Evolutionary conservation across 495 filamentous ascomycete genomes (phyloP), one percentile per base, ranked within the genome.

Genomic region (Tetracladium marchalianum): DNA sequence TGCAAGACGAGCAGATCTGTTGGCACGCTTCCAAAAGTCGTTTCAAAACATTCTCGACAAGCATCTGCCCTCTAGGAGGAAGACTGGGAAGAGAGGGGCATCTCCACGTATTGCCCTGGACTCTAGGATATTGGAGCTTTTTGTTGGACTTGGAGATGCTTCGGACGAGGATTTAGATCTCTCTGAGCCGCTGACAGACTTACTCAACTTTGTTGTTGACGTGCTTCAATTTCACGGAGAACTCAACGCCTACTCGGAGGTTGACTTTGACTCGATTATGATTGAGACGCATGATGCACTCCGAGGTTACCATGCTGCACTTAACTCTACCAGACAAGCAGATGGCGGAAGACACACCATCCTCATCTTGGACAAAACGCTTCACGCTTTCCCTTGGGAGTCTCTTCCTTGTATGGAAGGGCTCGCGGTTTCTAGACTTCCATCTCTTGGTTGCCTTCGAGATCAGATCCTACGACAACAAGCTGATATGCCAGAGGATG

Each of bases 161-260:
- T 75, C 71, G 1, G 67, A 70, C 4, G 74, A 79, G 1, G 76
- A 77, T 4, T 56, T 61, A 40, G 90, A 94, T 47, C 70, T 90
- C 1, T 88, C 94, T 43, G 92, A 97, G 52, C 77, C 81, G 0
- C 60, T 98, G 35, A 85, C 80, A 53, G 92, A 98, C 60, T 66
- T 98, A 39, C 73, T 98, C 0, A 95, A 95, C 62, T 97, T 96
- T 56, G 86, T 97, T 8, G 81, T 97, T 4, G 92, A 98, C 59
- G 90, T 97, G 41, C 67, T 97, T 22, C 93, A 97, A 63, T 98
- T 97, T 64, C 85, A 93, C 52, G 92, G 92, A 1, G 92, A 98
- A 64, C 76, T 81, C 27, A 97, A 97, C 62, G 92, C 93, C 1
- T 96, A 95, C 66, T 93, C 97, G 58, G 92, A 98, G 66, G 84